Evolutionary conservation across 1,284 basidiomycete species (phyloP), one percentile per base, ranked within the genome.

Genomic region (Rhodotorula sp.): DNA sequence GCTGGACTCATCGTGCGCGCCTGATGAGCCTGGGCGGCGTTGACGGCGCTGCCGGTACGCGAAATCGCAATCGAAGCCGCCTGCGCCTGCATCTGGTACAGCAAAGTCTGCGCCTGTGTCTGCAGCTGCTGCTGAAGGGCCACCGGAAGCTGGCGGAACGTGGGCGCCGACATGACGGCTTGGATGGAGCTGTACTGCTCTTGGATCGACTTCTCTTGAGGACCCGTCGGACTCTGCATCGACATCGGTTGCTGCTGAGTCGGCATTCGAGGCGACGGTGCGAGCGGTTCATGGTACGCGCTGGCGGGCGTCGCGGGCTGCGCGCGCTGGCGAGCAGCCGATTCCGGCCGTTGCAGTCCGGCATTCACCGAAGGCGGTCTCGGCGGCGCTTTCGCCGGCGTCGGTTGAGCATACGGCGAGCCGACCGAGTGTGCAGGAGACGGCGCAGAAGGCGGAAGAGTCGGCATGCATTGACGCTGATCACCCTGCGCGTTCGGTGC

Each of bases 41-140:
- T 52, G 21, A 52, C 50, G 8, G 43, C n/a, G 16, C 15, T n/a
- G 3, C 16, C n/a, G 34, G 43, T 47, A 19, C 60, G 47, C 56
- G 59, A 62, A 21, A 38, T 60, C 45, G 38, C 58, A 10, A 26
- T 28, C 34, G 69, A 48, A 2, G 60, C 60, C 2, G 66, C 60
- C 38, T 76, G 74, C 15, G 64, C 60, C 60, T 76, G 74, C 60
- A 76, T 65, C 47, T 70, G 63, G 43, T 68, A 67, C 23, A 73
- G 47, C 26, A 73, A 57, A 2, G 48, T 19, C 54, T 71, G 67
- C 14, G 69, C 69, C 28, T 71, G 64, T 1, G 21, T 28, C 43
- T 74, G 74, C 10, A 76, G 50, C 38, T 69, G 61, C 23, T 68
- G 56, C 45, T 76, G 74, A 2, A 71, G n/a, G 5, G 52, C 23